phyloP scores from a whole-genome alignment of 345 rosid genomes.

The Gossypium australe region DNA sequence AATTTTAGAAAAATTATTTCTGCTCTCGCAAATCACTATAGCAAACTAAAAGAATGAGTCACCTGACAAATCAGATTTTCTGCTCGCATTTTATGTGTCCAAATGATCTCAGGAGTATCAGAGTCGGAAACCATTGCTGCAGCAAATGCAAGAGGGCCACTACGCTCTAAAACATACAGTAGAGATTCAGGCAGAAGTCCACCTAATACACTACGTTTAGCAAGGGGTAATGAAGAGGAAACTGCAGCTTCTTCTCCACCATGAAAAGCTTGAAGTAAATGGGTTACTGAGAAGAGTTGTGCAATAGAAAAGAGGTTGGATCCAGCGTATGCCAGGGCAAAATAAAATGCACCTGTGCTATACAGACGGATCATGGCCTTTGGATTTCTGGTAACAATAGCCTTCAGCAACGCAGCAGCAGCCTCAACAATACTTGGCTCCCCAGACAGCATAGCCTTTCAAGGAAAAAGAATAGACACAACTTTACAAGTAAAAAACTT shows the following conservation, averaged over 20 bases:
- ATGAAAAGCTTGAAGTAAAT: conserved; percentile 98
- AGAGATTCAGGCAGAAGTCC: conserved; percentile 98
- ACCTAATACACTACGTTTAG: conserved; percentile 95
- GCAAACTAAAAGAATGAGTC: neutral
- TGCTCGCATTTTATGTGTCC: conserved; percentile 99
- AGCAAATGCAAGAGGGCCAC: conserved; percentile 94
- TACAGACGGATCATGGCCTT: conserved; percentile 95
- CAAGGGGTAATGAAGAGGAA: conserved; percentile 88
- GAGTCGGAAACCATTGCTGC: conserved; percentile 99
- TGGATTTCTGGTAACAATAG: conserved; percentile 93
- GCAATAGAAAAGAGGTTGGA: conserved; percentile 86
- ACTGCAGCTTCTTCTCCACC: conserved; percentile 99
- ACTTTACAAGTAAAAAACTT: no score
- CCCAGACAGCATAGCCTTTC: conserved; percentile 88
- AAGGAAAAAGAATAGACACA: conserved; percentile 10
- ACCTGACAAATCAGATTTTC: conserved; percentile 96
- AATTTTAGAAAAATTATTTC: neutral
- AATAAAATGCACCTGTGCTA: conserved; percentile 93
- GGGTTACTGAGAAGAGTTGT: conserved; percentile 87
- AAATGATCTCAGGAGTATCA: conserved; percentile 94
- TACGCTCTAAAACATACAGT: conserved; percentile 90
- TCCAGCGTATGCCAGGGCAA: conserved; percentile 96
- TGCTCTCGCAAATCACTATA: neutral
- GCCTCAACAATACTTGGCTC: conserved; percentile 96
- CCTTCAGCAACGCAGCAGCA: conserved; percentile 89